These are phyloP conservation scores for Pseudozyma hubeiensis DNA, from an alignment of 1,284 basidiomycete species.

Conservation along the genomic window DNA sequence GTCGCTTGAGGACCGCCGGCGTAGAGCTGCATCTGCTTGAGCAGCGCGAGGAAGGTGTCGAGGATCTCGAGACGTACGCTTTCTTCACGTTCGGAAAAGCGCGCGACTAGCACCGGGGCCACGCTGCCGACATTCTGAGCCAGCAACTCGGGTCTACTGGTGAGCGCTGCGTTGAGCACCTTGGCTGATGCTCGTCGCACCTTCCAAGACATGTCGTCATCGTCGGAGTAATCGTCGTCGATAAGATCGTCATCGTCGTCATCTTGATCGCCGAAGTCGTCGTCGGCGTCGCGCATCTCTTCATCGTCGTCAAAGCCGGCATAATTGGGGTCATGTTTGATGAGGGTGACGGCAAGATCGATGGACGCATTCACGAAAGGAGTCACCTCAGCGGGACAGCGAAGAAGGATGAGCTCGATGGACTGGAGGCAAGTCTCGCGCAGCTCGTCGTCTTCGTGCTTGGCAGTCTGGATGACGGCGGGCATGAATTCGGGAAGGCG, in stretches of 20 bases:
- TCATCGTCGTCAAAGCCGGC: constrained; percentile 84
- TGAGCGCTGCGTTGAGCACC: constrained; percentile 83
- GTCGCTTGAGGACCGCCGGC: constrained; percentile 72
- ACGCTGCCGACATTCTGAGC: constrained; percentile 82
- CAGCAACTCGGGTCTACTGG: constrained; percentile 87
- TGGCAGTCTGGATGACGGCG: constrained; percentile 76
- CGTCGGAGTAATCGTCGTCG: constrained; percentile 80
- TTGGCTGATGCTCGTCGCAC: constrained; percentile 93
- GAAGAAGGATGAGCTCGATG: constrained; percentile 78
- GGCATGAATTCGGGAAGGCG: constrained; percentile 70
- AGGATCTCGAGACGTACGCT: constrained; percentile 95
- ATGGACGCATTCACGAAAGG: constrained; percentile 79
- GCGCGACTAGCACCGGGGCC: constrained; percentile 85
- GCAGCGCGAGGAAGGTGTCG: constrained; percentile 82
- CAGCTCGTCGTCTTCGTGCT: constrained; percentile 81
- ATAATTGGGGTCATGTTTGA: constrained; percentile 98
- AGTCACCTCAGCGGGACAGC: constrained; percentile 83
- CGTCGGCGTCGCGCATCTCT: constrained; percentile 69
- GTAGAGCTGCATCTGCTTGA: constrained; percentile 79
- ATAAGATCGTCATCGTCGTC: constrained; percentile 75
- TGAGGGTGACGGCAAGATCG: constrained; percentile 78
- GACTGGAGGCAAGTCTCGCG: constrained; percentile 72
- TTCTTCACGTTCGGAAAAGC: constrained; percentile 94
- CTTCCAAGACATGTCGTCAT: constrained; percentile 99
- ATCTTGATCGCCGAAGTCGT: constrained; percentile 35